Evolutionary conservation across 192 early-diverging fungal species (phyloP).

Genomic region (Coemansia sp.): DNA sequence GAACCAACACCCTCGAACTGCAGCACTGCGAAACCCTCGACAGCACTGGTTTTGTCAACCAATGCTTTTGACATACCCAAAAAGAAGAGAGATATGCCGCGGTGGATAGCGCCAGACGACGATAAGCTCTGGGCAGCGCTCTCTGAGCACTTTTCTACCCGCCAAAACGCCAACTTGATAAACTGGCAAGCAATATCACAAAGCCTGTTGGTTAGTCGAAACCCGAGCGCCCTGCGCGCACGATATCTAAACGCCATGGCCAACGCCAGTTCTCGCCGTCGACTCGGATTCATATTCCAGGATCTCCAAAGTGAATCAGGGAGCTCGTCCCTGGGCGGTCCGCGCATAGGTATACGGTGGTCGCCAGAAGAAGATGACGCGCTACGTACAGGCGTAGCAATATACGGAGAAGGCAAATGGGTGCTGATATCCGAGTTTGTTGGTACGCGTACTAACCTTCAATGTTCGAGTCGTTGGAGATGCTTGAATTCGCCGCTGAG

Average conservation of each 20-base stretch:
- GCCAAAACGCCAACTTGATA: not conserved
- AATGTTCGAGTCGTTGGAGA: slow-evolving; percentile 28
- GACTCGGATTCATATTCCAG: not conserved
- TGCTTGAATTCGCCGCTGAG: slow-evolving; percentile 15
- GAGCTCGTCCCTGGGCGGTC: not conserved
- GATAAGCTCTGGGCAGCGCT: slow-evolving; percentile 4
- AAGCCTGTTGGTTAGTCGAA: not conserved
- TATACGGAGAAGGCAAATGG: slow-evolving; percentile 32
- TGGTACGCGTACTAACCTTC: slow-evolving; percentile 19
- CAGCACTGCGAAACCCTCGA: not conserved
- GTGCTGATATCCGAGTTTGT: slow-evolving; percentile 24
- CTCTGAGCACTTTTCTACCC: not conserved
- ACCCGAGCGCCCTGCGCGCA: not conserved
- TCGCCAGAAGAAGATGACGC: slow-evolving; percentile 37
- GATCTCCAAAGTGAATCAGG: not conserved
- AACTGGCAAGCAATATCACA: not conserved
- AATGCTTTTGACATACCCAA: not conserved
- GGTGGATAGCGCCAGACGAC: not conserved
- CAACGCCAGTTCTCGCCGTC: not conserved
- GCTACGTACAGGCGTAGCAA: slow-evolving; percentile 27
- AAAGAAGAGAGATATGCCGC: not conserved
- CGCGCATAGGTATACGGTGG: slow-evolving; percentile 13
- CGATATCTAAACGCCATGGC: not conserved
- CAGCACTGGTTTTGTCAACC: not conserved
- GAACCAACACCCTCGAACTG: not conserved